phyloP scores from a whole-genome alignment of 192 early-diverging fungal species.

The Cetraspora pellucida region DNA sequence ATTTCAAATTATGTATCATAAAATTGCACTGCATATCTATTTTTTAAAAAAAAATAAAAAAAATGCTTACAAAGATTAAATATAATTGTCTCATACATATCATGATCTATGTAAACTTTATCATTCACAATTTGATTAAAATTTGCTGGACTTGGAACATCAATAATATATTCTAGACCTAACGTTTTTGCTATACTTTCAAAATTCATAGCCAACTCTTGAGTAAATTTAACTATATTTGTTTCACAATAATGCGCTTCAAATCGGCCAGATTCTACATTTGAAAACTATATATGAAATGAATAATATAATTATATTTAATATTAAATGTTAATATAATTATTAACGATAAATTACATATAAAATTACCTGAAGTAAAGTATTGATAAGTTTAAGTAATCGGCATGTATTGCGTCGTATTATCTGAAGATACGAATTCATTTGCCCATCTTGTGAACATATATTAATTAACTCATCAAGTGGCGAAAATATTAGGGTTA shows the following conservation, averaged over 20 bases:
- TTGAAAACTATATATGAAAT: too few species aligned
- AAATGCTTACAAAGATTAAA: too few species aligned
- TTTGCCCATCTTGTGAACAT: constrained; percentile 34
- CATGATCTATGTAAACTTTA: constrained; percentile 10
- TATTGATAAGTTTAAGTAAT: constrained; percentile 62
- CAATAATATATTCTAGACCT: constrained; percentile 45
- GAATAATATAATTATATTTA: too few species aligned
- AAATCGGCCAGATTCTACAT: not conserved
- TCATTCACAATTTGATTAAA: not conserved
- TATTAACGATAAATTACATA: not conserved
- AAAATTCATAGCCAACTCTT: constrained; percentile 57
- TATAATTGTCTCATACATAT: constrained; percentile 28
- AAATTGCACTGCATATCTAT: not conserved
- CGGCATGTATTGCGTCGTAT: constrained; percentile 56
- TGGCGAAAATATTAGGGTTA: constrained; percentile 59
- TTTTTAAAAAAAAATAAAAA: not conserved
- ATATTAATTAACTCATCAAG: constrained; percentile 48
- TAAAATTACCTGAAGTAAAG: constrained; percentile 47
- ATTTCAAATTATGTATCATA: not conserved
- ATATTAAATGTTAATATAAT: too few species aligned
- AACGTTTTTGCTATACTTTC: constrained; percentile 38
- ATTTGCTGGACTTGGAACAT: constrained; percentile 20
- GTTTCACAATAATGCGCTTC: constrained; percentile 50
- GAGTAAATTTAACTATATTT: too few species aligned
- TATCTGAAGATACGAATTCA: constrained; percentile 41